Evolutionary conservation across 768 basidiomycete genomes (phyloP), one percentile per base, ranked within the genome.

Genomic region (Auricularia heimuer): DNA sequence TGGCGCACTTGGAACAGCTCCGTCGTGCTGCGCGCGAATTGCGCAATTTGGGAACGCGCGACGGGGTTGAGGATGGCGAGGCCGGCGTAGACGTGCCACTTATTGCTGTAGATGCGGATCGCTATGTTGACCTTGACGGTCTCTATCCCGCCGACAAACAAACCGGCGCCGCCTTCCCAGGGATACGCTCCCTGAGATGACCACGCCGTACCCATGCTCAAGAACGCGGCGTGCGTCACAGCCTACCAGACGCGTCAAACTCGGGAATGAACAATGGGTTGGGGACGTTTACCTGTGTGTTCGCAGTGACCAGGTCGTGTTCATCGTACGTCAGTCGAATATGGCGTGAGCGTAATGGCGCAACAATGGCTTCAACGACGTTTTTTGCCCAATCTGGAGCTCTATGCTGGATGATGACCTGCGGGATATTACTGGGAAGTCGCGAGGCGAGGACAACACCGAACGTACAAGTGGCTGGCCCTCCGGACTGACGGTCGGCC

Each of bases 151-250:
- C 94, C 92, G 36, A 97, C 92, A 75, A 98, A 98, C 61, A 90
- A 85, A 1, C 92, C 91, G 47, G 89, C 85, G 7, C 33, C 58
- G 16, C 76, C 75, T 75, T 98, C 96, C 97, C 97, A 98, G 3
- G 97, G 97, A 74, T 97, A 98, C 24, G 82, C 80, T 7, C 78
- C 76, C 10, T 85, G 80, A 44, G 83, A 81, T 42, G 85, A 83
- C 97, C 97, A 99, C 0, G 97, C 97, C 0, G 94, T 96, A 7
- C 97, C 97, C 97, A 99, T 99, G 68, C 97, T 98, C 68, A 99
- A 80, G 79, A 98, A 98, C 0, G 97, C 97, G 12, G 96, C 96
- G 70, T 99, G 97, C 0, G 94, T 98, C 14, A 97, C 96, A 0
- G 96, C 97, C 75, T 54, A 29, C 54, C 11, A 7, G n/a, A 18